A percentile compares a stretch with the other conserved stretches of the same genome.
These are phyloP conservation scores for Nosema muscidifuracis DNA, from an alignment of 371 early-diverging fungal genomes.

Conservation along the genomic window DNA sequence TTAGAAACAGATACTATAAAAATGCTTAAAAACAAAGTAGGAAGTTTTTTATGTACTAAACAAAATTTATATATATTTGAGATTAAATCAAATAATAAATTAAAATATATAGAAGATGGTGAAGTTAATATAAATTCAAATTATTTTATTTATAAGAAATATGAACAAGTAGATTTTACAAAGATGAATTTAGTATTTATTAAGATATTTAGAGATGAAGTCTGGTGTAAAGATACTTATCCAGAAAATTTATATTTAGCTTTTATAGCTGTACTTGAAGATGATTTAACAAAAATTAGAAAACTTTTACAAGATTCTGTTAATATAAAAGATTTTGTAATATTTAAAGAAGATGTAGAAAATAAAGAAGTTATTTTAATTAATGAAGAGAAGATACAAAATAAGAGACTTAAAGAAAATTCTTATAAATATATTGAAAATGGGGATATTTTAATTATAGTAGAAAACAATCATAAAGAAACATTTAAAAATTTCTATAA, in stretches of 20 bases:
- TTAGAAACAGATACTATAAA: conserved; percentile 18
- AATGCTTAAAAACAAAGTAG: conserved; percentile 25
- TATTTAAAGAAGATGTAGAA: conserved; percentile 17
- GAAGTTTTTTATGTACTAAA: no score
- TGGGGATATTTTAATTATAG: background rate
- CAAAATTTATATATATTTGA: conserved; percentile 25
- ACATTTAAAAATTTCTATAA: conserved; percentile 13
- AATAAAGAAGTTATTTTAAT: background rate
- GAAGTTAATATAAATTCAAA: background rate
- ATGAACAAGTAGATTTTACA: conserved; percentile 22
- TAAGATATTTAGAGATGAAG: conserved; percentile 23
- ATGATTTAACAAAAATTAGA: conserved; percentile 11
- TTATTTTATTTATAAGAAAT: conserved; percentile 29
- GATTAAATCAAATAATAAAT: background rate
- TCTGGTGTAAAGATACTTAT: conserved; percentile 30
- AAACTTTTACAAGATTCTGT: conserved; percentile 1
- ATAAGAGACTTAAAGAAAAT: no score
- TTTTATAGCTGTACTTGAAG: conserved; percentile 7
- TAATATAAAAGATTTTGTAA: background rate
- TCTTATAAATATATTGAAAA: no score
- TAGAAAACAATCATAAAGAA: background rate
- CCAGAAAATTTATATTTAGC: conserved; percentile 12
- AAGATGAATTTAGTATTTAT: conserved; percentile 23
- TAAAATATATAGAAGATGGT: background rate
- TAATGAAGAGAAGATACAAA: background rate